Evolutionary conservation across 1,284 basidiomycete genomes (phyloP).

Genomic region (Bondarzewia mesenterica): DNA sequence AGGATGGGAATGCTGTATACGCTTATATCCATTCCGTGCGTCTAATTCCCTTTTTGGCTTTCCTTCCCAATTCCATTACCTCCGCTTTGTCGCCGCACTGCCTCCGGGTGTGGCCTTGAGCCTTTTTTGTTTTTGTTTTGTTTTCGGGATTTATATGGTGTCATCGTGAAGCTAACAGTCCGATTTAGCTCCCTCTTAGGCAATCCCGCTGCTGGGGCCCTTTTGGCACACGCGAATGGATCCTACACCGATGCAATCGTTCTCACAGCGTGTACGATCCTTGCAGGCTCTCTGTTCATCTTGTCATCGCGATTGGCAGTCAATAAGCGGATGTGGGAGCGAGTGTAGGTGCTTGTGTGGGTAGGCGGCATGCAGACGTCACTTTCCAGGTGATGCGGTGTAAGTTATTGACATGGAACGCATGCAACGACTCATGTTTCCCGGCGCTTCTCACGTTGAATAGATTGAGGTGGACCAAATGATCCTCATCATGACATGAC

Average conservation of each 20-base stretch:
- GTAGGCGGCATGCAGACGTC: no score
- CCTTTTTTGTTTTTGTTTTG: neutral
- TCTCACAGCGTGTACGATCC: neutral
- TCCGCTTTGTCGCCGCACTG: neutral
- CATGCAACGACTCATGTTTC: no score
- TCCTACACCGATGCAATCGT: neutral
- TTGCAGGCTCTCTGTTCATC: neutral
- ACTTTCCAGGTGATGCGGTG: no score
- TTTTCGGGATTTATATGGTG: neutral
- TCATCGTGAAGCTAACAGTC: neutral
- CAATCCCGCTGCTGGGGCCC: neutral
- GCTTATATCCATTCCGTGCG: slow-evolving; percentile 2
- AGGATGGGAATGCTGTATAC: slow-evolving; percentile 4
- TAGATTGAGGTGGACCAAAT: no score
- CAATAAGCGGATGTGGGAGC: neutral
- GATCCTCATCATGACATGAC: no score
- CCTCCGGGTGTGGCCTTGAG: neutral
- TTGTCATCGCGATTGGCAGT: neutral
- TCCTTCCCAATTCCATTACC: neutral
- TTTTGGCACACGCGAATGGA: neutral
- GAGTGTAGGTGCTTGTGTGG: neutral
- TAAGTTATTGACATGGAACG: no score
- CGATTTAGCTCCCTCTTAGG: slow-evolving; percentile 1
- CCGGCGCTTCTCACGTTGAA: no score
- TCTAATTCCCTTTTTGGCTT: neutral